These are phyloP conservation scores for Orbilia brochopaga DNA, from an alignment of 2,329 filamentous ascomycete genomes.

Conservation along the genomic window DNA sequence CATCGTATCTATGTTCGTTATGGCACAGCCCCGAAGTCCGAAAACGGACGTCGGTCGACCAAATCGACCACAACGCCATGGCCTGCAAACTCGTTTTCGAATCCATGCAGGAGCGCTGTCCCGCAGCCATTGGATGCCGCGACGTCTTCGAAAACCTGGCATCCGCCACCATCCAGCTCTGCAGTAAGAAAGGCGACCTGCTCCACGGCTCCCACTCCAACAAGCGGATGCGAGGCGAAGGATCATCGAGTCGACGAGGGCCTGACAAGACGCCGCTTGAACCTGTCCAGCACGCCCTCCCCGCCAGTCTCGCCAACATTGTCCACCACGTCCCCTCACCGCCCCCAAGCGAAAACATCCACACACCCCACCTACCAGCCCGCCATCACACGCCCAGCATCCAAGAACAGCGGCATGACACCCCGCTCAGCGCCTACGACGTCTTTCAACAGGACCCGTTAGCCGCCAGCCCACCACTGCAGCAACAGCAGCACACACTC, in stretches of 20 bases:
- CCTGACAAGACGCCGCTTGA: constrained; percentile 46
- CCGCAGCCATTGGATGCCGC: constrained; percentile 53
- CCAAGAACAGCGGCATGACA: constrained; percentile 13
- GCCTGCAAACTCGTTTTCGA: constrained; percentile 53
- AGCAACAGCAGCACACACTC: constrained; percentile 23
- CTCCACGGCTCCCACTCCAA: constrained; percentile 40
- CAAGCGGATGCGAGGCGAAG: constrained; percentile 52
- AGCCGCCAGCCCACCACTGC: constrained; percentile 22
- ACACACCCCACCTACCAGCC: constrained; percentile 27
- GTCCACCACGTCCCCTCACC: constrained; percentile 47
- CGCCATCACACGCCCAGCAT: constrained; percentile 33
- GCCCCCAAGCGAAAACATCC: constrained; percentile 40
- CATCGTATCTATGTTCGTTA: constrained; percentile 54
- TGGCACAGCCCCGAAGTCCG: constrained; percentile 55
- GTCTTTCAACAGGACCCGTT: constrained; percentile 36
- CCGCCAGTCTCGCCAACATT: constrained; percentile 53
- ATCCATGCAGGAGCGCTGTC: constrained; percentile 53
- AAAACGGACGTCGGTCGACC: constrained; percentile 52
- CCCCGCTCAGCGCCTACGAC: constrained; percentile 27
- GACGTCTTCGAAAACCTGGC: constrained; percentile 54
- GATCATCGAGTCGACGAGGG: constrained; percentile 26
- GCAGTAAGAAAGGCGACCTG: constrained; percentile 48
- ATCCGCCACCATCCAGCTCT: constrained; percentile 53
- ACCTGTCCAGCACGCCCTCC: constrained; percentile 50
- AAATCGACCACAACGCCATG: constrained; percentile 53